Conservation (phyloP, 805 yeast genomes). For the Suhomyces sp. region DNA sequence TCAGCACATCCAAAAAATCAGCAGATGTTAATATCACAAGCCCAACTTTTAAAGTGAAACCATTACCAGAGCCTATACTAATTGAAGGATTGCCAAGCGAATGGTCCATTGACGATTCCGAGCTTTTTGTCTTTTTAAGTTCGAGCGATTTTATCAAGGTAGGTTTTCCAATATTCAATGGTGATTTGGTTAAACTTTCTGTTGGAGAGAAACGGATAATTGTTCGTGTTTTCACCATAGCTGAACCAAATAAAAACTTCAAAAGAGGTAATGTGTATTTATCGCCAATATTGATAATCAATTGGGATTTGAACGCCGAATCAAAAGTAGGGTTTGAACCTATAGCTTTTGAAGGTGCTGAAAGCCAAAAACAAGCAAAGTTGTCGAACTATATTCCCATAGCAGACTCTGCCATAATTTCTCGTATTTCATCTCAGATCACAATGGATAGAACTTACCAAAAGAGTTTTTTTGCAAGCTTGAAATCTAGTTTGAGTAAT, state of each 20-base stretch:
- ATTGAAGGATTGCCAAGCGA: conserved; percentile 20
- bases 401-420: conserved; percentile 63
- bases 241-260: conserved; percentile 56
- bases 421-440: conserved; percentile 65
- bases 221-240: conserved; percentile 53
- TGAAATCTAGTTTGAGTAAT: conserved; percentile 60
- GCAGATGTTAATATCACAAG: not conserved
- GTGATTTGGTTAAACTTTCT: conserved; percentile 53
- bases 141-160: conserved; percentile 47
- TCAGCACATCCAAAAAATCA: conserved; percentile 8
- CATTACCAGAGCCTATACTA: conserved; percentile 28
- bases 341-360: conserved; percentile 4
- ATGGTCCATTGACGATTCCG: conserved; percentile 34
- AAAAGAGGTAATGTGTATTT: conserved; percentile 42
- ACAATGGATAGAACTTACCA: conserved; percentile 66
- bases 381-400: conserved; percentile 36
- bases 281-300: conserved; percentile 61
- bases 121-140: conserved; percentile 40
- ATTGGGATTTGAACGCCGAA: conserved; percentile 37
- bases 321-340: conserved; percentile 19
- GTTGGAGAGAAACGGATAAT: conserved; percentile 14
- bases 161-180: conserved; percentile 63
- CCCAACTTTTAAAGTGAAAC: conserved; percentile 20
- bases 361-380: conserved; percentile 8
- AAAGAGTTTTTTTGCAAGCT: conserved; percentile 54